Evolutionary conservation across 2,329 filamentous ascomycete genomes (phyloP).

Genomic region (Graphilbum sp.): DNA sequence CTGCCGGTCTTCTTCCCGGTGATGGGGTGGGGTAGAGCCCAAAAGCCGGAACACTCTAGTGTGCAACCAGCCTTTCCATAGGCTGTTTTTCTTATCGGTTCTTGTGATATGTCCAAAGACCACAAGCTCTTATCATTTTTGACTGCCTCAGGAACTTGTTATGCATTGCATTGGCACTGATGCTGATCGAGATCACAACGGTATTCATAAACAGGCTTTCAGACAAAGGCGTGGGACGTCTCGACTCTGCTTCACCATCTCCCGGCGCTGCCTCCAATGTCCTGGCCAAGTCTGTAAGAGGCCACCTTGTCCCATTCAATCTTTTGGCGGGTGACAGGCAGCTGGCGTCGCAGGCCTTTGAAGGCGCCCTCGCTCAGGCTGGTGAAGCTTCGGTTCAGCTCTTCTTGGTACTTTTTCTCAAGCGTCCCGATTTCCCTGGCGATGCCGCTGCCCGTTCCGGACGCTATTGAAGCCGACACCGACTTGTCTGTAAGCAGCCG

Average conservation of each 20-base stretch:
- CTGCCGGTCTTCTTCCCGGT: too few relatives aligned
- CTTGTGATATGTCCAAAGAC: too few relatives aligned
- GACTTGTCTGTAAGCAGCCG: conserved; percentile 80
- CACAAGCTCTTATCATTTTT: too few relatives aligned
- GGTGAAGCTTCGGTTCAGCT: conserved; percentile 80
- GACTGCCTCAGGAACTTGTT: too few relatives aligned
- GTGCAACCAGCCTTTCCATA: too few relatives aligned
- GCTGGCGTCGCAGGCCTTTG: conserved; percentile 78
- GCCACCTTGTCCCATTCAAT: conserved; percentile 99
- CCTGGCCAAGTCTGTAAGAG: conserved; percentile 72
- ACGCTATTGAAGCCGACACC: conserved; percentile 43
- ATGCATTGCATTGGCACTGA: too few relatives aligned
- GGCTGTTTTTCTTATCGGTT: too few relatives aligned
- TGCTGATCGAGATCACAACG: too few relatives aligned
- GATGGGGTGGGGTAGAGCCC: too few relatives aligned
- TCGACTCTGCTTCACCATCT: conserved; percentile 22
- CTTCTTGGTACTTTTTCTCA: conserved; percentile 92
- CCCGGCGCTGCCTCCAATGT: conserved; percentile 54
- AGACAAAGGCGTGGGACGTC: too few relatives aligned
- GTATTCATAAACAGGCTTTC: too few relatives aligned
- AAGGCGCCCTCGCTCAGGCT: conserved; percentile 86
- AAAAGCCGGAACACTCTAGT: too few relatives aligned
- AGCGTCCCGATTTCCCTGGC: conserved; percentile 59
- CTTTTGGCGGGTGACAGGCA: conserved; percentile 95
- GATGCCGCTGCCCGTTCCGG: conserved; percentile 49